Evolutionary conservation across 345 rosid species (phyloP), one percentile per base, ranked within the genome.

Genomic region (Euphorbia lathyris): DNA sequence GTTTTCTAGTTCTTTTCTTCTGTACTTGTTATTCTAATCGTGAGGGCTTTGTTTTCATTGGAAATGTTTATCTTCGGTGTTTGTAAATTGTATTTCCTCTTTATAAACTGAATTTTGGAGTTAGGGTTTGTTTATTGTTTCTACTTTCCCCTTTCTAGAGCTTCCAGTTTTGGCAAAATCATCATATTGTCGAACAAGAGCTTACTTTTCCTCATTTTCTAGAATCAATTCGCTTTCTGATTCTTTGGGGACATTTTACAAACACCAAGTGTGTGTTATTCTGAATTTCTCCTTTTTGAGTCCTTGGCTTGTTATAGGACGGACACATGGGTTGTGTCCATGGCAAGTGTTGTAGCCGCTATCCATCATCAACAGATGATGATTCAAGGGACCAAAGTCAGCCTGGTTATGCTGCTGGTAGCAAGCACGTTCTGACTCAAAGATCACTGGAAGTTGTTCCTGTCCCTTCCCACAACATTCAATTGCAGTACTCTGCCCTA

Each of bases 271-370:
- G 69, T n/a, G n/a, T n/a, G 69, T 62, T 75, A 34, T 36, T 66
- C 68, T 23, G 10, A 27, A 70, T 56, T 53, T 45, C n/a, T 14
- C 51, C 25, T 58, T 62, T 65, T 71, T 53, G 11, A 64, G 67
- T 38, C 55, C 34, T 58, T 48, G 63, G 48, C 32, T 65, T 27
- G 65, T 13, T 51, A 50, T 45, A 32, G 25, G 56, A 62, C 30
- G 25, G 56, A 62, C 30, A 66, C 69, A 94, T 92, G 98, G 99
- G 99, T 63, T 95, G 98, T 84, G 88, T 85, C 59, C 88, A 88
- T 38, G 86, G 98, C 59, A 95, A 88, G 87, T 92, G 92, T 70
- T 87, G 97, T 66, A 64, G 86, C 23, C 82, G 87, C 11, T 82
- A 83, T 74, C 88, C 90, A n/a, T 75, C 82, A 5, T 86, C 97